These are phyloP conservation scores for Flaveria linearis DNA, from an alignment of 129 eudicot species.

Conservation along the genomic window DNA sequence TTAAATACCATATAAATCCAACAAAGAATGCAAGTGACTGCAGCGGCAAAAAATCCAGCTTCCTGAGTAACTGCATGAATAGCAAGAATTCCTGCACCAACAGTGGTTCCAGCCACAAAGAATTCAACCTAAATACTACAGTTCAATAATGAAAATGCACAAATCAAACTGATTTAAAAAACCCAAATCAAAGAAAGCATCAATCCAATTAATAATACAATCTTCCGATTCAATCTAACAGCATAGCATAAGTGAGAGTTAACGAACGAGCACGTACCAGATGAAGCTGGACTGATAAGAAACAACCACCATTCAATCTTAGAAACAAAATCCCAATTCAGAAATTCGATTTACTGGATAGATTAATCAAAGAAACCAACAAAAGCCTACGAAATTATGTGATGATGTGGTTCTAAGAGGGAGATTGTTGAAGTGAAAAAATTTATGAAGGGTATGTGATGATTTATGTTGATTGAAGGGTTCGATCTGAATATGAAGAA, in stretches of 20 bases:
- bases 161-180: too few species aligned
- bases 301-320: slow-evolving; percentile 43
- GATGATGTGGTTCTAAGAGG: too few species aligned
- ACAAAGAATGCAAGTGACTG: too few species aligned
- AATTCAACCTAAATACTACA: too few species aligned
- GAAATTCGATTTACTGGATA: slow-evolving; percentile 22
- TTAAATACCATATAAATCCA: too few species aligned
- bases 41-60: too few species aligned
- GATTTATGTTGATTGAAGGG: slow-evolving; percentile 11
- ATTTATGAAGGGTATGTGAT: neutral
- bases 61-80: too few species aligned
- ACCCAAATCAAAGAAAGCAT: too few species aligned
- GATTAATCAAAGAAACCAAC: slow-evolving; percentile 19
- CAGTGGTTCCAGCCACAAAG: too few species aligned
- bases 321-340: slow-evolving; percentile 42
- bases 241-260: neutral
- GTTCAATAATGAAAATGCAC: too few species aligned
- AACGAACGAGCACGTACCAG: slow-evolving; percentile 38
- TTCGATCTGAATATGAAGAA: slow-evolving; percentile 46
- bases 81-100: too few species aligned
- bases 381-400: slow-evolving; percentile 22
- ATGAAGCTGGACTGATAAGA: slow-evolving; percentile 10
- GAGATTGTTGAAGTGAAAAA: neutral
- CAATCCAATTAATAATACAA: too few species aligned
- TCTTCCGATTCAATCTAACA: slow-evolving; percentile 13